Evolutionary conservation across 1,284 basidiomycete genomes (phyloP).

Genomic region (Ustilago shanxiensis): DNA sequence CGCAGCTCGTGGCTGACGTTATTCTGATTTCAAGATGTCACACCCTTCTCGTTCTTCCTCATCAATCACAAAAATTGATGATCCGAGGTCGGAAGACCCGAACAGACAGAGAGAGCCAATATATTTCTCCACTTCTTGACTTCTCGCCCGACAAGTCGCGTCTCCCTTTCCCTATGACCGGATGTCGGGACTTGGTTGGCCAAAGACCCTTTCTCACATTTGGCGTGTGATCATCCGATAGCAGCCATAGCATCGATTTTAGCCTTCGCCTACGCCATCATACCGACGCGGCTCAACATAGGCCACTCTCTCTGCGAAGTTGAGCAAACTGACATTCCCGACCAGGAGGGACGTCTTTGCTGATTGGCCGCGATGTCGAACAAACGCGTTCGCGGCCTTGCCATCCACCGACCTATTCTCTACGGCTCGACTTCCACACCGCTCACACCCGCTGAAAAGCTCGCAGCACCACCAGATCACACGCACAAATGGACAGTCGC

Average conservation of each 20-base stretch:
- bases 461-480: conserved; percentile 77
- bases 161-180: conserved; percentile 3
- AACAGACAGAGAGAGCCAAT: neutral
- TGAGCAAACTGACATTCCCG: no score
- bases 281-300: no score
- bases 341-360: neutral
- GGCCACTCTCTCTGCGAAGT: neutral
- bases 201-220: conserved; percentile 27
- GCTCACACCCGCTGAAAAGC: conserved; percentile 81
- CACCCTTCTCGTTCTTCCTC: conserved; percentile 10
- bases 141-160: conserved; percentile 37
- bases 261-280: neutral
- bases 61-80: neutral
- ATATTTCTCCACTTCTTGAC: conserved; percentile 28
- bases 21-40: neutral
- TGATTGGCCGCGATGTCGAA: conserved; percentile 36
- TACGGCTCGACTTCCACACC: conserved; percentile 95
- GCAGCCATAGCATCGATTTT: neutral
- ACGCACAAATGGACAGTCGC: conserved; percentile 98
- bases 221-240: neutral
- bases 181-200: conserved; percentile 28
- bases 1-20: conserved; percentile 2
- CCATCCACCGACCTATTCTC: conserved; percentile 89
- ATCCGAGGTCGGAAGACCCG: conserved; percentile 25
- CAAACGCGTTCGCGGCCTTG: conserved; percentile 75